Conservation (phyloP, 1,139 yeast species). For the Protomyces arabidopsidicola region DNA sequence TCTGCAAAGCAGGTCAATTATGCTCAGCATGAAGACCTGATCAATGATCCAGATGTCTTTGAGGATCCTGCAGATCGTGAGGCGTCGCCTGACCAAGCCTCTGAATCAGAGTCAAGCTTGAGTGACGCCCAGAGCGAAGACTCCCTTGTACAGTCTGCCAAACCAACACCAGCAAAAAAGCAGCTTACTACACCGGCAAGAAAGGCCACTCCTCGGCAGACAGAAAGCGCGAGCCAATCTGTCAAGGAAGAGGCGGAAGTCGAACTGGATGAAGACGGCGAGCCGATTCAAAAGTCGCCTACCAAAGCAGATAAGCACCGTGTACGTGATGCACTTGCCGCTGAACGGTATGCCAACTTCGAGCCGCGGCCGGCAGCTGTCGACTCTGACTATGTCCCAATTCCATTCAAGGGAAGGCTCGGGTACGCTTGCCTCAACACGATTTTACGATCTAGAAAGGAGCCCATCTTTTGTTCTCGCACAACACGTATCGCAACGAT, state of each 20-base stretch:
- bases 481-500: slow-evolving; percentile 28
- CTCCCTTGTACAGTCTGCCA: neutral
- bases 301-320: slow-evolving; percentile 18
- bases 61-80: slow-evolving; percentile 14
- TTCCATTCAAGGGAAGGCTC: slow-evolving; percentile 25
- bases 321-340: slow-evolving; percentile 19
- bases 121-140: slow-evolving; percentile 17
- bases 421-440: slow-evolving; percentile 29
- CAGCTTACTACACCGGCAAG: neutral
- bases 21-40: slow-evolving; percentile 7
- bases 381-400: slow-evolving; percentile 23
- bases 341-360: slow-evolving; percentile 19
- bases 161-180: neutral
- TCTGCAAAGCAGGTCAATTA: slow-evolving; percentile 7
- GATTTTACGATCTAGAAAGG: slow-evolving; percentile 20
- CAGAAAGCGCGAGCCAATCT: too few relatives aligned
- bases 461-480: slow-evolving; percentile 29
- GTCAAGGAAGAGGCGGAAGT: slow-evolving; percentile 1
- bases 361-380: slow-evolving; percentile 13
- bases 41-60: slow-evolving; percentile 17
- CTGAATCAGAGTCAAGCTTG: slow-evolving; percentile 1
- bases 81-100: slow-evolving; percentile 22
- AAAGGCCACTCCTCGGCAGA: neutral
- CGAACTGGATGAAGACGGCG: slow-evolving; percentile 4
- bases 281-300: neutral